Evolutionary conservation across 2,329 filamentous ascomycete genomes (phyloP).

Genomic region (Aspergillus tamarii): DNA sequence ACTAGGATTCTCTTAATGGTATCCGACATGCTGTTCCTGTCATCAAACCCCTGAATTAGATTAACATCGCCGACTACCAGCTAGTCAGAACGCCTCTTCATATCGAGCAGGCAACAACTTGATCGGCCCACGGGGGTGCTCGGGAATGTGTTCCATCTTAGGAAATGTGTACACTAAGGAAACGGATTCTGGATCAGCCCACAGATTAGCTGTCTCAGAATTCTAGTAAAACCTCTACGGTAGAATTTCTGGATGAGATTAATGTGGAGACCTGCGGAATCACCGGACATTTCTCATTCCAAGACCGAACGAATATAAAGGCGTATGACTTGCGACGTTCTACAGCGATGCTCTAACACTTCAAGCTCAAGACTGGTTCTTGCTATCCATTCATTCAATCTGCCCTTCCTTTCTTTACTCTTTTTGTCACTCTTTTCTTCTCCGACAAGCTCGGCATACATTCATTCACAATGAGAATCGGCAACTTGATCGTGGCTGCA

Average conservation of each 20-base stretch:
- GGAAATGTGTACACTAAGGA: neutral
- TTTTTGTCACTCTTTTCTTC: conserved; percentile 18
- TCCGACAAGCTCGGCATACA: conserved; percentile 29
- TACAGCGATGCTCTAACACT: neutral
- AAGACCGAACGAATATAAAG: neutral
- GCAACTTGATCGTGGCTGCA: conserved; percentile 32
- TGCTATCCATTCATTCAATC: conserved; percentile 13
- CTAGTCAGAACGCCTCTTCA: neutral
- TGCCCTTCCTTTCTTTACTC: conserved; percentile 18
- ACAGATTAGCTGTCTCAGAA: conserved; percentile 4
- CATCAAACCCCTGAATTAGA: neutral
- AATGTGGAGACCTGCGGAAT: neutral
- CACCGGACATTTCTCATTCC: neutral
- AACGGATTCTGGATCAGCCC: neutral
- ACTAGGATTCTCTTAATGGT: neutral
- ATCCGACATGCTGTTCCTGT: neutral
- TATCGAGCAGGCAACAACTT: neutral
- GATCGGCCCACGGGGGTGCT: neutral
- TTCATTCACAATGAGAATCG: conserved; percentile 36
- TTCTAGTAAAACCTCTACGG: neutral
- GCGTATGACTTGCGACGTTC: neutral
- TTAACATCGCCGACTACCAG: neutral
- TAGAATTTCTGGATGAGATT: conserved; percentile 2
- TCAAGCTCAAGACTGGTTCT: conserved; percentile 19
- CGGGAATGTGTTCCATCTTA: neutral